A percentile compares a stretch with the other conserved stretches of the same genome.
These are phyloP conservation scores for Colletotrichum caudatum DNA, from an alignment of 2,329 filamentous ascomycete species.

Conservation along the genomic window DNA sequence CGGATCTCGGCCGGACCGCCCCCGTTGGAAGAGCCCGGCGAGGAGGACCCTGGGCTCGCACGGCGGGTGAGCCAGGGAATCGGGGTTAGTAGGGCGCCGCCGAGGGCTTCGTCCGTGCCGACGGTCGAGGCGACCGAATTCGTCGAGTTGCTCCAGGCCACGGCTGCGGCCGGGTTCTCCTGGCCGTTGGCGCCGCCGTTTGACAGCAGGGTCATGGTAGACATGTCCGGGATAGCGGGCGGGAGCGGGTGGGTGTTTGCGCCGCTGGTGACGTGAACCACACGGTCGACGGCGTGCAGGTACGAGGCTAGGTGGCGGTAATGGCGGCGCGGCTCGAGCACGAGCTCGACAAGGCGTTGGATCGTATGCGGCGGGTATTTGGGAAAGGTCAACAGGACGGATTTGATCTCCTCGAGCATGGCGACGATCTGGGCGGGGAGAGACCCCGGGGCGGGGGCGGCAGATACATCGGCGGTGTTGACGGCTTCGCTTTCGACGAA, in stretches of 20 bases:
- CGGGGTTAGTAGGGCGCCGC: slow-evolving; percentile 90
- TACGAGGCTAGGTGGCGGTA: slow-evolving; percentile 87
- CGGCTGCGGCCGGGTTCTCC: slow-evolving; percentile 51
- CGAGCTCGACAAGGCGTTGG: slow-evolving; percentile 89
- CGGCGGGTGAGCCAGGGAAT: slow-evolving; percentile 84
- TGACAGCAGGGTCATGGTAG: slow-evolving; percentile 63
- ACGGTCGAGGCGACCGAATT: slow-evolving; percentile 59
- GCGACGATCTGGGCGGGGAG: slow-evolving; percentile 74
- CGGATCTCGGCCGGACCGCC: slow-evolving; percentile 63
- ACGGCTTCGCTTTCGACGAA: slow-evolving; percentile 50
- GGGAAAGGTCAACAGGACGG: slow-evolving; percentile 76
- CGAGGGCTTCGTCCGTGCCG: slow-evolving; percentile 88
- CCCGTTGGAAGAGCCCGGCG: slow-evolving; percentile 30
- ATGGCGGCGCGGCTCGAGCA: slow-evolving; percentile 80
- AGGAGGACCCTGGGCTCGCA: slow-evolving; percentile 43
- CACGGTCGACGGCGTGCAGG: slow-evolving; percentile 89
- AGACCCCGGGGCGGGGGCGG: slow-evolving; percentile 56
- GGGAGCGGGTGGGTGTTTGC: slow-evolving; percentile 86
- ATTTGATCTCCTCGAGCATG: slow-evolving; percentile 71
- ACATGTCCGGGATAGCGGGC: slow-evolving; percentile 69
- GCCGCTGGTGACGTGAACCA: slow-evolving; percentile 88
- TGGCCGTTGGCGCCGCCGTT: slow-evolving; percentile 71
- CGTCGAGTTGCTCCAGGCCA: slow-evolving; percentile 63
- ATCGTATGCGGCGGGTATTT: slow-evolving; percentile 89
- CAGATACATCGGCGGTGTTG: slow-evolving; percentile 45